A percentile compares a stretch with the other conserved stretches of the same genome.
Evolutionary conservation across 1,284 basidiomycete genomes (phyloP).

Genomic region (Sanguinoderma infundibulare): DNA sequence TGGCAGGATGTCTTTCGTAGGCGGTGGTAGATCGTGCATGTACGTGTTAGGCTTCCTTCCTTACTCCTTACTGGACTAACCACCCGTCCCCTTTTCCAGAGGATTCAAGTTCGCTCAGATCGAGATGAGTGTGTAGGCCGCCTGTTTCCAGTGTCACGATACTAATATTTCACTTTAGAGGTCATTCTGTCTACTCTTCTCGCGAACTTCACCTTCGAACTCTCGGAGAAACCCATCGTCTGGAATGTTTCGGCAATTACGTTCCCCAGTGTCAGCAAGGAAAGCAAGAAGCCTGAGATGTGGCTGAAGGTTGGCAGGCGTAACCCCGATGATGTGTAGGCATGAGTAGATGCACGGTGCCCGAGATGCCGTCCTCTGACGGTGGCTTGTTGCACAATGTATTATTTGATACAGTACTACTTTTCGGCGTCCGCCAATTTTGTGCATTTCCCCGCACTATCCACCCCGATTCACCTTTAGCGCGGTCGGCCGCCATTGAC

Average conservation of each 20-base stretch:
- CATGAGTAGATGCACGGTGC: not conserved
- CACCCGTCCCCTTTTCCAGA: conserved; percentile 15
- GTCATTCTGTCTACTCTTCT: conserved; percentile 27
- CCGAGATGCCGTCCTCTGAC: not conserved
- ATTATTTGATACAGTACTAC: not conserved
- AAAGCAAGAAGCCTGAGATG: conserved; percentile 31
- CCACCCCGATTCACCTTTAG: too few relatives aligned
- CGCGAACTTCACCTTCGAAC: conserved; percentile 26
- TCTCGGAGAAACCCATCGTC: conserved; percentile 27
- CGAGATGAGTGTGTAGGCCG: conserved; percentile 29
- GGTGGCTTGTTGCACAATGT: not conserved
- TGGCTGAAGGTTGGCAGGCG: conserved; percentile 23
- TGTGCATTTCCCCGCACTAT: too few relatives aligned
- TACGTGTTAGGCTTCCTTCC: conserved; percentile 6
- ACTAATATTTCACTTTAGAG: conserved; percentile 19
- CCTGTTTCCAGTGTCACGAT: not conserved
- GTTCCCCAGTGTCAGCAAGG: conserved; percentile 31
- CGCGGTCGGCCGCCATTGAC: too few relatives aligned
- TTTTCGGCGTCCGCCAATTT: too few relatives aligned
- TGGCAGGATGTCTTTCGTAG: conserved; percentile 24
- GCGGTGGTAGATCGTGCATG: conserved; percentile 26
- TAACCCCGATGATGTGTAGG: not conserved
- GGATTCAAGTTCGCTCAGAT: conserved; percentile 31
- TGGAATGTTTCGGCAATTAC: conserved; percentile 33
- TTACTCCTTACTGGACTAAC: conserved; percentile 4